Evolutionary conservation across 148 eudicot species (phyloP), one percentile per base, ranked within the genome.

Genomic region (Agrostemma githago): DNA sequence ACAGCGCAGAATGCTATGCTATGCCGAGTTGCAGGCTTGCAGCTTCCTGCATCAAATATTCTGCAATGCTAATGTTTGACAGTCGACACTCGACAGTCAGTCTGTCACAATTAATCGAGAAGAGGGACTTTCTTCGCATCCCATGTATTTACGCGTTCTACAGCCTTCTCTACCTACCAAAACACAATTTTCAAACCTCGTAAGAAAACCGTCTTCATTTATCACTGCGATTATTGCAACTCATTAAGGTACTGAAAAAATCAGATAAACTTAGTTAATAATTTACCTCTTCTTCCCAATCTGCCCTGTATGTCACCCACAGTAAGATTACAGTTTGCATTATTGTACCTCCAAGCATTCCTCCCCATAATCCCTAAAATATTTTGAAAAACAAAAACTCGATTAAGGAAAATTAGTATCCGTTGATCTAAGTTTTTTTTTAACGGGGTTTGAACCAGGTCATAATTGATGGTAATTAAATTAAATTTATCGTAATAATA

Each of bases 341-440:
- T 43, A 82, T 6, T 7, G 93, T 90, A 62, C 97, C 97, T 74
- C 93, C 97, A 8, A 92, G 79, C 96, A 92, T 92, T 71, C 97
- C 97, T 5, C 84, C 73, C 97, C 96, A 92, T 78, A 92, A 84
- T 62, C 96, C 96, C 96, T 90, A 58, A 4, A 40, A 11, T 26
- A 66, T 12, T 12, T 44, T 3, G 26, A 38, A 20, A 76, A 39
- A 71, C 8, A 15, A 21, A 46, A 62, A 10, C 14, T 43, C 4
- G 4, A 11, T 56, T 6, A 5, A 6, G 44, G 3, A 21, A 16
- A 20, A 34, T 0, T 62, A 8, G 40, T 62, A 7, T 12, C 8
- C 26, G 26, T 20, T 21, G 37, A 62, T 62, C 39, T 44, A 44
- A 5, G 5, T 26, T 26, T 26, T 26, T 26, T 26, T 26, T 26